Evolutionary conservation across 2,329 filamentous ascomycete genomes (phyloP), one percentile per base, ranked within the genome.

Genomic region (Mycogone perniciosa): DNA sequence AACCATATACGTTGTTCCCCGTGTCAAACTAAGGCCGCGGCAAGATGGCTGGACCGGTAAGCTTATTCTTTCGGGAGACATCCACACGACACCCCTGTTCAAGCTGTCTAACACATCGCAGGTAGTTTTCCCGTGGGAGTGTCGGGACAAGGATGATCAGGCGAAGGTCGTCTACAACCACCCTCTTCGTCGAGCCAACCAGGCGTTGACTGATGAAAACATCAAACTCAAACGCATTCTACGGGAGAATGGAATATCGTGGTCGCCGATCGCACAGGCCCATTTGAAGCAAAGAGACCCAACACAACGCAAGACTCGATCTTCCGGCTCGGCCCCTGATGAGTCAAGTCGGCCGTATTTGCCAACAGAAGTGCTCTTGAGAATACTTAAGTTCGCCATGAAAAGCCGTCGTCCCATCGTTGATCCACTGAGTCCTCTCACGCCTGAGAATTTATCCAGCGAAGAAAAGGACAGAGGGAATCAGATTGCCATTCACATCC

Each of bases 401-500:
- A 74, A 71, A 29, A 76, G 74, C 57, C 60, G 68, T 1, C 53
- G 67, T 31, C 73, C 79, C 31, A 78, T 82, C 55, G 67, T 81
- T 44, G 77, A 82, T 52, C 79, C 79, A 2, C 65, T 82, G 40
- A 76, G 68, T 44, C 71, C 70, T 48, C 56, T 68, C 20, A 70
- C 66, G 43, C 57, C 60, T 2, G 74, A 76, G 29, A 71, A 71
- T 51, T 54, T 80, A 44, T 72, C 76, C 1, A 56, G 62, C 4
- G 60, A 58, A 3, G 76, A 79, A 58, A 71, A 71, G 58, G 50
- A 59, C 2, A 69, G 71, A n/a, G 64, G 66, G 11, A 72, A 75
- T 50, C 71, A 76, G 55, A 70, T 81, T 48, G 74, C 77, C 49
- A 77, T 80, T 43, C 69, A 78, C 56, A 75, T 80, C 46, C 64